A percentile compares a stretch with the other conserved stretches of the same genome.
Evolutionary conservation across 345 rosid species (phyloP).

Genomic region (Erucastrum elatum): DNA sequence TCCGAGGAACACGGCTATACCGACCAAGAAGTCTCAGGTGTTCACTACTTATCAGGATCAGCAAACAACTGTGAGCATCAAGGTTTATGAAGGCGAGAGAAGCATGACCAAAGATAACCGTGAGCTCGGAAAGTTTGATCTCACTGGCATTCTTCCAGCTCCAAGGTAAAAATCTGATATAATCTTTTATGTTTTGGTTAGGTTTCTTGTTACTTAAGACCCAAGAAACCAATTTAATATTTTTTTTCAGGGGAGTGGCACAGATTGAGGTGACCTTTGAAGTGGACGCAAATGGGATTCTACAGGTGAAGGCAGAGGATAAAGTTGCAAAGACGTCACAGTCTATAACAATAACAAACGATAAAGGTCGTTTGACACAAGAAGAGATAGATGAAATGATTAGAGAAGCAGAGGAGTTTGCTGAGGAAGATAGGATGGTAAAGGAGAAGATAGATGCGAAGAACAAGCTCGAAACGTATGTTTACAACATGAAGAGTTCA

Average conservation of each 20-base stretch:
- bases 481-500: conserved; percentile 53
- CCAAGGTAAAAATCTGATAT: conserved; percentile 42
- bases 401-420: conserved; percentile 58
- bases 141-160: conserved; percentile 59
- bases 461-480: conserved; percentile 56
- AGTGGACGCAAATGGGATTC: conserved; percentile 53
- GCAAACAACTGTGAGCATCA: conserved; percentile 50
- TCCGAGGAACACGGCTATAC: conserved; percentile 50
- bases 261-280: conserved; percentile 52
- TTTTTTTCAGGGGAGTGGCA: conserved; percentile 41
- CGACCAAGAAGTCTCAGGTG: conserved; percentile 49
- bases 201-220: conserved; percentile 7
- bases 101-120: conserved; percentile 52
- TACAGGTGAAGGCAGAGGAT: conserved; percentile 57
- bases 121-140: conserved; percentile 57
- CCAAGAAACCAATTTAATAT: not conserved
- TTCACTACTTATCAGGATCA: conserved; percentile 57
- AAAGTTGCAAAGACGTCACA: conserved; percentile 50
- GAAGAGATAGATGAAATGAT: conserved; percentile 63
- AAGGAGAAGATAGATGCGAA: conserved; percentile 56
- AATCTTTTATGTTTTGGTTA: not conserved
- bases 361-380: conserved; percentile 57
- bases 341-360: conserved; percentile 52
- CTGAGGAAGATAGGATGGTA: conserved; percentile 50
- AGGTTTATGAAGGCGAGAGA: conserved; percentile 63